phyloP scores from a whole-genome alignment of 2,329 filamentous ascomycete genomes.

The Colletotrichum sp. region DNA sequence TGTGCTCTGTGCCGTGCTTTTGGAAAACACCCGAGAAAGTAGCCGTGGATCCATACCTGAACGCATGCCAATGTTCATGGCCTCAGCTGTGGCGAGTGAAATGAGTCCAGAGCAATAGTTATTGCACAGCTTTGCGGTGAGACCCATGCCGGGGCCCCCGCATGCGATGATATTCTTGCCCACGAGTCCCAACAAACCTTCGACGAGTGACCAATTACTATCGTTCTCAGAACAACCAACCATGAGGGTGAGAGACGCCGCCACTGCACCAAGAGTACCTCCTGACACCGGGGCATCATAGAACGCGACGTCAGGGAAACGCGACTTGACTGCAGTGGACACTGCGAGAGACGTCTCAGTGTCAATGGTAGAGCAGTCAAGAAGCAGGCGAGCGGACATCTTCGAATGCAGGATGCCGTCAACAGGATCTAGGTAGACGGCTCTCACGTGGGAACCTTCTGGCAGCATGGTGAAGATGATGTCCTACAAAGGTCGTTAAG shows the following conservation, averaged over 20 bases:
- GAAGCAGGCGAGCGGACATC: neutral
- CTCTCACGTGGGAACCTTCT: neutral
- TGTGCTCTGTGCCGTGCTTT: slow-evolving; percentile 32
- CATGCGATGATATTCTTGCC: slow-evolving; percentile 60
- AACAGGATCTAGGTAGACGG: neutral
- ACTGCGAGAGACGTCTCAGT: neutral
- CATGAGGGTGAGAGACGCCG: neutral
- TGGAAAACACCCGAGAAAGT: slow-evolving; percentile 35
- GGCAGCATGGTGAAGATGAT: neutral
- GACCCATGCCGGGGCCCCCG: slow-evolving; percentile 58
- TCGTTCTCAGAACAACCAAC: neutral
- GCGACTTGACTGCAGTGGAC: neutral
- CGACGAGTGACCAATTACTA: neutral
- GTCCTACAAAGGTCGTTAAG: neutral
- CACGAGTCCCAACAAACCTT: slow-evolving; percentile 42
- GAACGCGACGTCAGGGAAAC: neutral
- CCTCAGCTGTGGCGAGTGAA: slow-evolving; percentile 61
- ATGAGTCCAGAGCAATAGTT: slow-evolving; percentile 66
- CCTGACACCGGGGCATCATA: neutral
- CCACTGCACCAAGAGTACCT: neutral
- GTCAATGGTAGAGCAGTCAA: neutral
- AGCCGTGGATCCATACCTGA: slow-evolving; percentile 60
- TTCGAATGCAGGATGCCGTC: neutral
- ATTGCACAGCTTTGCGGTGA: slow-evolving; percentile 65
- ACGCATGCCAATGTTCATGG: slow-evolving; percentile 64